These are phyloP conservation scores for Acephala macrosclerotiorum DNA, from an alignment of 2,329 filamentous ascomycete genomes.

Conservation along the genomic window DNA sequence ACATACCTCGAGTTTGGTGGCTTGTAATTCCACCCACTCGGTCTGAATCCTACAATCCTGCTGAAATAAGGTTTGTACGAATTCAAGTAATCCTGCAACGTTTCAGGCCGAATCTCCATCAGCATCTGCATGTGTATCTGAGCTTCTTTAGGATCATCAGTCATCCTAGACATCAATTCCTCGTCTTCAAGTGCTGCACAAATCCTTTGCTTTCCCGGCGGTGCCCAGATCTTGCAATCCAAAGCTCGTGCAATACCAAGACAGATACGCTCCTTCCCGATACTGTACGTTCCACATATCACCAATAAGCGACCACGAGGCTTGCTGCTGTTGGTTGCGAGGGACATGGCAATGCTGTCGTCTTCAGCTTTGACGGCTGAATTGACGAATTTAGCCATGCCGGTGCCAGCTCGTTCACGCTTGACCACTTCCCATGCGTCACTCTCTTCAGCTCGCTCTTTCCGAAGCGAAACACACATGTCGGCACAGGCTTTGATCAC, in stretches of 20 bases:
- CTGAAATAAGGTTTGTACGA: slow-evolving; percentile 82
- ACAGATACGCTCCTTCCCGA: slow-evolving; percentile 96
- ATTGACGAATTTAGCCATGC: slow-evolving; percentile 70
- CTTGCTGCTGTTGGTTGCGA: slow-evolving; percentile 39
- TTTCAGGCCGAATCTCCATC: slow-evolving; percentile 92
- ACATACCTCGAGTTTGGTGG: slow-evolving; percentile 66
- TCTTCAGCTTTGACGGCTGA: slow-evolving; percentile 38
- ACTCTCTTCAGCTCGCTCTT: slow-evolving; percentile 64
- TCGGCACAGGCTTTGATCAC: slow-evolving; percentile 89
- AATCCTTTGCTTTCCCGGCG: slow-evolving; percentile 82
- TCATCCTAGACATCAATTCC: slow-evolving; percentile 80
- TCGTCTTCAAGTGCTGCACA: slow-evolving; percentile 85
- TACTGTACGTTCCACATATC: slow-evolving; percentile 95
- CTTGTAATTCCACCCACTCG: slow-evolving; percentile 93
- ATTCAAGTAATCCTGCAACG: slow-evolving; percentile 86
- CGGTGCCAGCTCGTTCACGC: slow-evolving; percentile 58
- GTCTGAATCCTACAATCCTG: slow-evolving; percentile 88
- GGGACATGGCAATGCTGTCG: slow-evolving; percentile 35
- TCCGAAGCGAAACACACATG: slow-evolving; percentile 80
- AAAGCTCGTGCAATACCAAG: slow-evolving; percentile 89
- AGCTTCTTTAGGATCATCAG: slow-evolving; percentile 79
- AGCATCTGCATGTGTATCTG: slow-evolving; percentile 98
- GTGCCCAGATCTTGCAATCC: slow-evolving; percentile 87
- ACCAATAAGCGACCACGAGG: slow-evolving; percentile 78
- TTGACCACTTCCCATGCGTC: slow-evolving; percentile 65